phyloP scores from a whole-genome alignment of 768 basidiomycete genomes.

The Suillus occidentalis region DNA sequence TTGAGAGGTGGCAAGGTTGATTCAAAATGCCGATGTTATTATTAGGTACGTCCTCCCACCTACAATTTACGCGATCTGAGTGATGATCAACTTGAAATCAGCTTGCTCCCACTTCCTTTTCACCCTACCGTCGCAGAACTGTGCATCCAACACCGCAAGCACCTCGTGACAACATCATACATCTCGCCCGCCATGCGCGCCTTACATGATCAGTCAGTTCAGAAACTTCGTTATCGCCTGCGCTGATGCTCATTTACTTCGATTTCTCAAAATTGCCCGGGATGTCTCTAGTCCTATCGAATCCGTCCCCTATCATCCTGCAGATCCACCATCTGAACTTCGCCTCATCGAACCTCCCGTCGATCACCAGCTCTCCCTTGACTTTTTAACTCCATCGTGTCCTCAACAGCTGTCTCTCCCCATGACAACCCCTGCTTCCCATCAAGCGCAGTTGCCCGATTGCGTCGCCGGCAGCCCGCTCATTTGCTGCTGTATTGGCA shows the following conservation, averaged over 20 bases:
- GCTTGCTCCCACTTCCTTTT: slow-evolving; percentile 76
- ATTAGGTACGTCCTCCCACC: slow-evolving; percentile 59
- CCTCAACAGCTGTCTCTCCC: slow-evolving; percentile 23
- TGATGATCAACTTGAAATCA: slow-evolving; percentile 28
- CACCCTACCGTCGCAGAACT: slow-evolving; percentile 70
- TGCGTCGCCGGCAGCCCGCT: slow-evolving; percentile 36
- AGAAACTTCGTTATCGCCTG: neutral
- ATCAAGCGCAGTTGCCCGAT: slow-evolving; percentile 34
- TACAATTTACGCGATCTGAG: neutral
- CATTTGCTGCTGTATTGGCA: slow-evolving; percentile 33
- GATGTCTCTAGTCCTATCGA: slow-evolving; percentile 12
- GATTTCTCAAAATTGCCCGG: neutral
- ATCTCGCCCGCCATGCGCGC: slow-evolving; percentile 74
- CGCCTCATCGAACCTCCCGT: slow-evolving; percentile 10
- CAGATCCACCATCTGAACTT: slow-evolving; percentile 13
- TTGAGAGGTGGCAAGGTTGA: slow-evolving; percentile 51
- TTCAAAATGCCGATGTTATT: slow-evolving; percentile 73
- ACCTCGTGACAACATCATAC: slow-evolving; percentile 92
- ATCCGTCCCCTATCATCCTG: slow-evolving; percentile 7
- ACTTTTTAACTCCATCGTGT: slow-evolving; percentile 20
- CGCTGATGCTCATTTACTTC: neutral
- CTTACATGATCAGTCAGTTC: slow-evolving; percentile 59
- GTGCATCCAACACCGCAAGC: slow-evolving; percentile 68
- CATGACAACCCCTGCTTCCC: slow-evolving; percentile 33
- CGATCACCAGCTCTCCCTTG: slow-evolving; percentile 17